A percentile compares a stretch with the other conserved stretches of the same genome.
Evolutionary conservation across 345 rosid genomes (phyloP).

Genomic region (Dimocarpus longan): DNA sequence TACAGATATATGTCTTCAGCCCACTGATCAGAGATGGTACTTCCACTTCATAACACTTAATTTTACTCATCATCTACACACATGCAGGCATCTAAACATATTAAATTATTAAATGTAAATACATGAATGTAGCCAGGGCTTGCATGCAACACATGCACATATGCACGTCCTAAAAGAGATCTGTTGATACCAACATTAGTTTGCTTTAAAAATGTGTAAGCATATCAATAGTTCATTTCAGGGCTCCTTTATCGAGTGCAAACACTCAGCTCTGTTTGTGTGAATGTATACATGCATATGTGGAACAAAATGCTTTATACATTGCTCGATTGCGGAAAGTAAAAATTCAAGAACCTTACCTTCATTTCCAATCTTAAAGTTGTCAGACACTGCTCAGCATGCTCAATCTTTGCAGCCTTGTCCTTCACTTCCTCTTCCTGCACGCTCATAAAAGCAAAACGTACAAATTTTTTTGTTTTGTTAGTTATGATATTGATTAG

Average conservation of each 20-base stretch:
- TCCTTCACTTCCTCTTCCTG: conserved; percentile 87
- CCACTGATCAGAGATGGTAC: too few relatives aligned
- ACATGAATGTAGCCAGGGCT: too few relatives aligned
- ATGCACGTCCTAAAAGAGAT: background rate
- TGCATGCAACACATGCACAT: background rate
- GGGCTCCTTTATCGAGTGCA: background rate
- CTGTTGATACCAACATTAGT: conserved; percentile 2
- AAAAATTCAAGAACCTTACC: conserved; percentile 45
- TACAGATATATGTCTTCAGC: conserved; percentile 19
- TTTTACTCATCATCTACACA: background rate
- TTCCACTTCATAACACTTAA: too few relatives aligned
- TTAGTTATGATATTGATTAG: background rate
- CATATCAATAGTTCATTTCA: background rate
- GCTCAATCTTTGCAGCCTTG: conserved; percentile 65
- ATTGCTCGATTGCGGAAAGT: background rate
- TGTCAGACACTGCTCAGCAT: conserved; percentile 79
- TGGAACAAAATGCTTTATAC: background rate
- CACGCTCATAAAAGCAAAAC: conserved; percentile 27
- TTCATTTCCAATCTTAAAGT: conserved; percentile 79
- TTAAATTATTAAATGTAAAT: background rate
- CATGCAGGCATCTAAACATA: background rate
- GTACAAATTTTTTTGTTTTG: background rate
- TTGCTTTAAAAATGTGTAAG: background rate
- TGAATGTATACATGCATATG: background rate
- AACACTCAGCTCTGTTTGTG: background rate